Evolutionary conservation across 2,329 filamentous ascomycete species (phyloP).

Genomic region (Monosporascus sp.): DNA sequence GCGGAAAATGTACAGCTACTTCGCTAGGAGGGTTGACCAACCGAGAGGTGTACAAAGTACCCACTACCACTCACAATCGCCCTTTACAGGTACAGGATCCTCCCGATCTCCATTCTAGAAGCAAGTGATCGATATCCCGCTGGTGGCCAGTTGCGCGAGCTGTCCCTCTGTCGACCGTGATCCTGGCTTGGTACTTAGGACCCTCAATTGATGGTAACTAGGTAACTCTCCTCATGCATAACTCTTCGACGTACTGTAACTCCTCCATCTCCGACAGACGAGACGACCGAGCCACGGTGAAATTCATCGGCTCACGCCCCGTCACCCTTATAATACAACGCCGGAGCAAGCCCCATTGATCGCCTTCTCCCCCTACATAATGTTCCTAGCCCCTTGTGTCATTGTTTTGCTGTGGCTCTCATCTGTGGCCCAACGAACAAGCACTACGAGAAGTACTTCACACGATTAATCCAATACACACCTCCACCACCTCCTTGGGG

Average conservation of each 20-base stretch:
- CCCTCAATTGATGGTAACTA: not conserved
- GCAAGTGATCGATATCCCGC: not conserved
- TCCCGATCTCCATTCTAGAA: conserved; percentile 1
- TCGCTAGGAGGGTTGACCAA: not conserved
- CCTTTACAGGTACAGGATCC: not conserved
- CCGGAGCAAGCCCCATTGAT: not conserved
- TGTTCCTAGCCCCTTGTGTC: not conserved
- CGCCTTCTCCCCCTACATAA: not conserved
- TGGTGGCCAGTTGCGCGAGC: not conserved
- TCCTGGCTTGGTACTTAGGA: not conserved
- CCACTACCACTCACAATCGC: not conserved
- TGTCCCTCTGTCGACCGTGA: not conserved
- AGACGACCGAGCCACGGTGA: not conserved
- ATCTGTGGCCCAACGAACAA: not conserved
- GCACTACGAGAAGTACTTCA: not conserved
- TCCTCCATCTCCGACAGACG: no score
- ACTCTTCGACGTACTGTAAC: not conserved
- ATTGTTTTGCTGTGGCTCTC: not conserved
- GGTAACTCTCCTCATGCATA: not conserved
- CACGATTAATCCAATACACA: not conserved
- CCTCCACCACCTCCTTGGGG: conserved; percentile 3
- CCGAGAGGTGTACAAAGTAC: not conserved
- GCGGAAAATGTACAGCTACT: not conserved
- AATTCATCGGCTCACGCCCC: not conserved
- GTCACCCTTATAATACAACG: not conserved